A percentile compares a stretch with the other conserved stretches of the same genome.
These are phyloP conservation scores for Hansenula sp. DNA, from an alignment of 1,139 yeast species.

Conservation along the genomic window DNA sequence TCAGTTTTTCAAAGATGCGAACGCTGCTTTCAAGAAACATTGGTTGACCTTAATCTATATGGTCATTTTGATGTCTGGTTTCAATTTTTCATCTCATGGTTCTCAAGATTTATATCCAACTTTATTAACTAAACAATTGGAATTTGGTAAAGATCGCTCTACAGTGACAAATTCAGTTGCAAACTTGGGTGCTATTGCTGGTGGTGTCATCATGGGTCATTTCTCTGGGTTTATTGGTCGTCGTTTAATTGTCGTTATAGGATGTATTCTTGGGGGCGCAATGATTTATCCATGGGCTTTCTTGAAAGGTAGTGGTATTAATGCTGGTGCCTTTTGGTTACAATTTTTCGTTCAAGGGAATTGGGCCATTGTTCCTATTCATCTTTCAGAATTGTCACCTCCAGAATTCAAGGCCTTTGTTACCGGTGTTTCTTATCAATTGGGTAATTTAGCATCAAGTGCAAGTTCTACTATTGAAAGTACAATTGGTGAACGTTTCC, in stretches of 20 bases:
- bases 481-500: slow-evolving; percentile 67
- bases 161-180: slow-evolving; percentile 71
- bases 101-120: slow-evolving; percentile 76
- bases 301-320: slow-evolving; percentile 47
- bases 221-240: slow-evolving; percentile 57
- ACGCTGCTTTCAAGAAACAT: slow-evolving; percentile 31
- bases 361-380: slow-evolving; percentile 84
- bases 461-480: slow-evolving; percentile 84
- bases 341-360: slow-evolving; percentile 85
- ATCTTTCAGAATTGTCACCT: slow-evolving; percentile 72
- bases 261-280: slow-evolving; percentile 68
- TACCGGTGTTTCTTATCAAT: slow-evolving; percentile 73
- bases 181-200: slow-evolving; percentile 64
- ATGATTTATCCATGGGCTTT: slow-evolving; percentile 74
- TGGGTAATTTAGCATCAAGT: slow-evolving; percentile 80
- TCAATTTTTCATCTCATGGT: slow-evolving; percentile 70
- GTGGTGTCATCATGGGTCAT: slow-evolving; percentile 64
- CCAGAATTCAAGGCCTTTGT: slow-evolving; percentile 74
- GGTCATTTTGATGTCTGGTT: slow-evolving; percentile 57
- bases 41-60: slow-evolving; percentile 47
- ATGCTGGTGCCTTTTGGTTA: slow-evolving; percentile 75
- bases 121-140: slow-evolving; percentile 49
- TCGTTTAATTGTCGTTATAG: slow-evolving; percentile 50
- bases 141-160: slow-evolving; percentile 44
- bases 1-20: slow-evolving; percentile 22